Percentiles rank a stretch among this genome's conserved stretches.
These are phyloP conservation scores for Lyophyllum semitale DNA, from an alignment of 768 basidiomycete genomes.

Conservation along the genomic window DNA sequence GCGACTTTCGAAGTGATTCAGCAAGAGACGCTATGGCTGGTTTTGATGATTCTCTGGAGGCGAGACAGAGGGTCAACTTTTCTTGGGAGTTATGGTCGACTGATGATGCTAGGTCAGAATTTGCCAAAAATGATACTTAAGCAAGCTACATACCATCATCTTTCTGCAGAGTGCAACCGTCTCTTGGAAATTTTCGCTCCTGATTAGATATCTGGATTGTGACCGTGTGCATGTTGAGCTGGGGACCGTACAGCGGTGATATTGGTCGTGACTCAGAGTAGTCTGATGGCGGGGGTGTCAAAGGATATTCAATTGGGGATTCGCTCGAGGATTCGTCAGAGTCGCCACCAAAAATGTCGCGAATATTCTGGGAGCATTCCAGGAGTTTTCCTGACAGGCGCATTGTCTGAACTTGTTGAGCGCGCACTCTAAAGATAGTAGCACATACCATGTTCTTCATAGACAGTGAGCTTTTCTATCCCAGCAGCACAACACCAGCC, in stretches of 20 bases:
- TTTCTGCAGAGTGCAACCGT: neutral
- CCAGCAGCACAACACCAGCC: conserved; percentile 67
- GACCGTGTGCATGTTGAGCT: conserved; percentile 23
- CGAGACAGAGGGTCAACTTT: conserved; percentile 52
- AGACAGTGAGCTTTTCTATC: conserved; percentile 66
- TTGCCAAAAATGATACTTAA: neutral
- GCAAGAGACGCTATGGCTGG: conserved; percentile 62
- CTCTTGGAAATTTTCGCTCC: neutral
- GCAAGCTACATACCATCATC: neutral
- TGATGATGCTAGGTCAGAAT: neutral
- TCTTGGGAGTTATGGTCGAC: conserved; percentile 3
- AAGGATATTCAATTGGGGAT: conserved; percentile 67
- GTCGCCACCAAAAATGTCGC: conserved; percentile 24
- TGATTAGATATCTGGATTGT: conserved; percentile 11
- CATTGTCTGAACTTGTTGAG: neutral
- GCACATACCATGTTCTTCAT: conserved; percentile 68
- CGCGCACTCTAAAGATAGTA: neutral
- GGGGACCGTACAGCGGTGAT: conserved; percentile 44
- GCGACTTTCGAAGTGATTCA: conserved; percentile 35
- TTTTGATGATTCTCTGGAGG: conserved; percentile 64
- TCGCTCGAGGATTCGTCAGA: conserved; percentile 21
- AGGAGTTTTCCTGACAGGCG: conserved; percentile 40
- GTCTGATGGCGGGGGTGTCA: conserved; percentile 80
- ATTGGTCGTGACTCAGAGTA: conserved; percentile 64
- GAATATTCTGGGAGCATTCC: conserved; percentile 41